A percentile compares a stretch with the other conserved stretches of the same genome.
Evolutionary conservation across 129 eudicot genomes (phyloP).

Genomic region (Lactuca saligna): DNA sequence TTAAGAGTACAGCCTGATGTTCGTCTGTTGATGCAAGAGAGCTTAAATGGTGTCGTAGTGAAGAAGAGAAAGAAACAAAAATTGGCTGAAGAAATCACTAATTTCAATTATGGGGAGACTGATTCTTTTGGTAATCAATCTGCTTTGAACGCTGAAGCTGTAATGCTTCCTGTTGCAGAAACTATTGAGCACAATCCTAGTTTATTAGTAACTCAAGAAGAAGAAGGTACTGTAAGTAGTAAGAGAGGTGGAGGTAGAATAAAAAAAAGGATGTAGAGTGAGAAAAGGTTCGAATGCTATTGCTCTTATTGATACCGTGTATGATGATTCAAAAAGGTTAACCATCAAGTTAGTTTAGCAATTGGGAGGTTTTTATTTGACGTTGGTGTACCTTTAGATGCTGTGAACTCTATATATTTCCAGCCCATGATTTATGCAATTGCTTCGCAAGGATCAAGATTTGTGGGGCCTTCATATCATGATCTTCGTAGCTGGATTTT

Average conservation of each 20-base stretch:
- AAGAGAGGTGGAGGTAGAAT: no score
- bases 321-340: no score
- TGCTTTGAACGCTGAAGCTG: conserved; percentile 39
- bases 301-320: conserved; percentile 19
- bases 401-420: conserved; percentile 75
- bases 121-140: conserved; percentile 41
- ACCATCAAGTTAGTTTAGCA: no score
- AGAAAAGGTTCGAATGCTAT: conserved; percentile 37
- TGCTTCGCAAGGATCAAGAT: conserved; percentile 61
- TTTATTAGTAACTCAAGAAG: conserved; percentile 39
- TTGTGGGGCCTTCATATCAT: no score
- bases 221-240: no score
- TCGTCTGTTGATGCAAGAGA: no score
- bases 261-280: conserved; percentile 62
- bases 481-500: conserved; percentile 67
- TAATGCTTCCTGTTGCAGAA: conserved; percentile 48
- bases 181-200: conserved; percentile 36
- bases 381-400: conserved; percentile 72
- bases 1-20: no score
- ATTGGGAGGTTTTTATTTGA: no score
- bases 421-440: conserved; percentile 84
- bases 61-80: no score
- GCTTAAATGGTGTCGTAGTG: no score
- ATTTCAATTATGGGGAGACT: conserved; percentile 33
- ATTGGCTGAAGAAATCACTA: no score